Evolutionary conservation across 2,329 filamentous ascomycete species (phyloP), one percentile per base, ranked within the genome.

Genomic region (Trichoderma simmonsii): DNA sequence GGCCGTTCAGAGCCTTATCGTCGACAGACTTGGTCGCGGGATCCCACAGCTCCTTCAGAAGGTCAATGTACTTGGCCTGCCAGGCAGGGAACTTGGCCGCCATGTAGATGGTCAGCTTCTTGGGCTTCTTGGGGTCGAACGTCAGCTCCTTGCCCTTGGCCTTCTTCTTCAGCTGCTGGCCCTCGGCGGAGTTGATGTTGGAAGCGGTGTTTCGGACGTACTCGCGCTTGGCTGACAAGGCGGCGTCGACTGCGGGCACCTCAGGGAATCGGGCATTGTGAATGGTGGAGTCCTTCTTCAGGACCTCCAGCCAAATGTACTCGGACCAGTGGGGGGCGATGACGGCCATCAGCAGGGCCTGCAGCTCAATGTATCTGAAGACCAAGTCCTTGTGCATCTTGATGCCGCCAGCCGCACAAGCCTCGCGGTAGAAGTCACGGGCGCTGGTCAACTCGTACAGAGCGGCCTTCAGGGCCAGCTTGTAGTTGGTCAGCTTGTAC

Each of bases 311-410:
- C 94, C 94, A 98, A 79, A 99, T 90, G 82, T 97, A 92, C 80
- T 99, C 96, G 61, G 93, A 87, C 92, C 94, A 98, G 83, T 99
- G 96, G 72, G 96, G 95, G 3, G 95, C 91, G 74, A 98, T 91
- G 66, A 94, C 92, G 3, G 92, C 88, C 76, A 98, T 85, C 78
- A 98, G 86, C 65, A 97, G 87, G 60, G 93, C 91, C 82, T 98
- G 95, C 24, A 97, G 87, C 83, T 97, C 92, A 75, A 97, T 90
- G 82, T 96, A 99, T 76, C 91, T 89, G 76, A 89, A 84, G 36
- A 95, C 87, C 12, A 97, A 85, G 75, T 94, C 92, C 76, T 89
- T 89, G 84, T 98, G 95, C 91, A 98, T 95, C 77, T 92, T 91
- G 74, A 96, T 89, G 63, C 92, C 92, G 6, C 92, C 91, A 28